Conservation (phyloP, 1,139 yeast genomes). For the Arxiozyma heterogenica region DNA sequence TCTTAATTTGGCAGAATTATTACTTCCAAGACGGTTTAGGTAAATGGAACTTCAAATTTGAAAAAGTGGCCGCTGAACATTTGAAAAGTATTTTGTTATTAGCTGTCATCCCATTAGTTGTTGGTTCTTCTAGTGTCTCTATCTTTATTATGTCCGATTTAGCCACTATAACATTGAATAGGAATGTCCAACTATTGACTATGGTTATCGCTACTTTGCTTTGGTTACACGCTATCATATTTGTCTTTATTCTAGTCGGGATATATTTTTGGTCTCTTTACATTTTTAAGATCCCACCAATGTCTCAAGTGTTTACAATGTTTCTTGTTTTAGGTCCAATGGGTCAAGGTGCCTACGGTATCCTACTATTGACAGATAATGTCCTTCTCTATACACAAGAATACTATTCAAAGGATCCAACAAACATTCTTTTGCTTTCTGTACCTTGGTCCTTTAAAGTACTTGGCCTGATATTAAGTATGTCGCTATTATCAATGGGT, state of each 20-base stretch:
- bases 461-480: conserved; percentile 33
- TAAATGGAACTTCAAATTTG: conserved; percentile 13
- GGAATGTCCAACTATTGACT: conserved; percentile 38
- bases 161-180: conserved; percentile 37
- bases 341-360: conserved; percentile 75
- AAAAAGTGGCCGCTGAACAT: conserved; percentile 13
- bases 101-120: conserved; percentile 72
- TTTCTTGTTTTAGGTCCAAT: conserved; percentile 60
- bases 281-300: conserved; percentile 50
- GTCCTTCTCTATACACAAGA: conserved; percentile 33
- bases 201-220: conserved; percentile 39
- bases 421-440: conserved; percentile 10
- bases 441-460: conserved; percentile 27
- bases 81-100: conserved; percentile 34
- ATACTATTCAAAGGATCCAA: conserved; percentile 11
- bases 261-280: conserved; percentile 53
- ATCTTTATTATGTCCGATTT: conserved; percentile 35
- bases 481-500: conserved; percentile 52
- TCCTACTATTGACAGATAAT: conserved; percentile 49
- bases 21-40: conserved; percentile 12
- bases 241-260: conserved; percentile 50
- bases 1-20: conserved; percentile 35
- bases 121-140: conserved; percentile 60
- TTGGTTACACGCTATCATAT: conserved; percentile 59
- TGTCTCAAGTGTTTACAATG: conserved; percentile 39